Evolutionary conservation across 441 rosid species (phyloP).

Genomic region (Capsella rubella): DNA sequence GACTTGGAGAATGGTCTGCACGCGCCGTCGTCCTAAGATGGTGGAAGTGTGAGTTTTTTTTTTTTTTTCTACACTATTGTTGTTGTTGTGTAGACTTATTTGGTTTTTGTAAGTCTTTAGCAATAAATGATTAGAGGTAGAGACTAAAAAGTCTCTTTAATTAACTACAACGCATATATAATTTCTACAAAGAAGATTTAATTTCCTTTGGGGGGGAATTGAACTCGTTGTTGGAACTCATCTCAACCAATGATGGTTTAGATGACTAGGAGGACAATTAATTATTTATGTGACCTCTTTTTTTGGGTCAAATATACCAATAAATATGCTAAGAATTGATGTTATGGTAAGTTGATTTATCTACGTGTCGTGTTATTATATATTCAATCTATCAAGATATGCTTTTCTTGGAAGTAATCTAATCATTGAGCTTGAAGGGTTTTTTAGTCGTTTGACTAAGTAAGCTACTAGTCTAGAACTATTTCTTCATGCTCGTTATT

Average conservation of each 20-base stretch:
- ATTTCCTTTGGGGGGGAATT: neutral
- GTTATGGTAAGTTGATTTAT: slow-evolving; percentile 5
- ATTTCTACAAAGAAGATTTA: slow-evolving; percentile 21
- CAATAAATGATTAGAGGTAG: slow-evolving; percentile 23
- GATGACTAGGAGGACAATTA: slow-evolving; percentile 17
- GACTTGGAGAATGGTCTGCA: neutral
- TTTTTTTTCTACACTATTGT: neutral
- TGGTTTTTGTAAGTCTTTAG: slow-evolving; percentile 20
- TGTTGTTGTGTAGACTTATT: slow-evolving; percentile 5
- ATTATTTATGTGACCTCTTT: slow-evolving; percentile 27
- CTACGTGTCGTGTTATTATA: slow-evolving; percentile 19
- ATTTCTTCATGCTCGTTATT: neutral
- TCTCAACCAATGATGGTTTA: slow-evolving; percentile 31
- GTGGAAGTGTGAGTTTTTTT: neutral
- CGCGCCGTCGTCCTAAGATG: slow-evolving; percentile 36
- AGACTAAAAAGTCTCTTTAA: neutral
- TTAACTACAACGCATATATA: neutral
- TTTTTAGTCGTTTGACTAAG: slow-evolving; percentile 15
- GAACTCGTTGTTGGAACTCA: slow-evolving; percentile 6
- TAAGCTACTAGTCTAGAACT: neutral
- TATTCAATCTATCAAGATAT: slow-evolving; percentile 1
- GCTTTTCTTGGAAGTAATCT: slow-evolving; percentile 24
- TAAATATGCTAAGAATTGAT: slow-evolving; percentile 16
- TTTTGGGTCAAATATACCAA: slow-evolving; percentile 29
- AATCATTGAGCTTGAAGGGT: slow-evolving; percentile 8